Evolutionary conservation across 371 early-diverging fungal species (phyloP), one percentile per base, ranked within the genome.

Genomic region (Nematocida displodere): DNA sequence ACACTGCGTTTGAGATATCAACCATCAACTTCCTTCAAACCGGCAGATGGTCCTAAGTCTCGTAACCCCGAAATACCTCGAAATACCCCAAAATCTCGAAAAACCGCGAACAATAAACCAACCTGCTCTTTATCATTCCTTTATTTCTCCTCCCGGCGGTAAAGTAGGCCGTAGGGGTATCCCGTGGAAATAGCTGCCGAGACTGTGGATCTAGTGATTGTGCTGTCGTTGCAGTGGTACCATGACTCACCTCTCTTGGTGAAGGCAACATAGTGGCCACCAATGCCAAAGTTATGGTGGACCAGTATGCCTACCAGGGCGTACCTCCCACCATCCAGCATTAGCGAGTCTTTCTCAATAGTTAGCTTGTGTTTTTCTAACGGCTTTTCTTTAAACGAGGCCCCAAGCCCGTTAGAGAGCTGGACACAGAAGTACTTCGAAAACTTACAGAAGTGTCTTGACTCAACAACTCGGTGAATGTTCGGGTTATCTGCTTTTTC

Each of bases 181-280:
- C 75, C 75, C 11, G 75, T 71, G 4, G 61, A 56, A 17, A 50
- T 37, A 36, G 75, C 75, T 22, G 58, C 75, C 22, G 33, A 26
- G 4, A 29, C 75, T 22, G 75, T 49, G 8, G 75, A 56, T 22
- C 48, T 58, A 11, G 56, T 71, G 47, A 71, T 71, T 26, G 62
- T 71, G 44, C 75, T 58, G 52, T 71, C 75, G 47, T 71, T 71
- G 50, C 75, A 71, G 62, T 71, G 75, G 62, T 71, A 71, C 75
- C 75, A 71, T 15, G 37, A 47, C n/a, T 61, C 28, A 4, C 28
- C 50, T 46, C 75, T 42, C 37, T 61, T 58, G 13, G 75, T 71
- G 48, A 71, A 71, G 17, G 75, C 75, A 1, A 71, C 75, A 39
- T 71, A 71, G 36, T 71, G 75, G n/a, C 75, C 75, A 13, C 75